These are phyloP conservation scores for Monosporascus sp. DNA, from an alignment of 2,329 filamentous ascomycete species.

Conservation along the genomic window DNA sequence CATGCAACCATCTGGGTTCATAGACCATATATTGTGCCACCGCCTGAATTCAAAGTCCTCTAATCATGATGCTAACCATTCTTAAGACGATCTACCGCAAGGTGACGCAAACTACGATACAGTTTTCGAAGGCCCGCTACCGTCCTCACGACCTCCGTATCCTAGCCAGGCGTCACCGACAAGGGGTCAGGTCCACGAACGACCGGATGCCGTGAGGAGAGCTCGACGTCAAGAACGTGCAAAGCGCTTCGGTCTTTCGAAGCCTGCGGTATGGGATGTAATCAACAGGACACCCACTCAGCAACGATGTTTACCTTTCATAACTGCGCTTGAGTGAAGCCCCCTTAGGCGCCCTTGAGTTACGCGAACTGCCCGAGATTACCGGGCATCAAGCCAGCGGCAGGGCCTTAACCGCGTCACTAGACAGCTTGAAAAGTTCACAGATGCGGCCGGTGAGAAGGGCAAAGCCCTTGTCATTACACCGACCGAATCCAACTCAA, in stretches of 20 bases:
- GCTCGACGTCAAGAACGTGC: conserved; percentile 13
- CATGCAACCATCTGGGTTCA: conserved; percentile 19
- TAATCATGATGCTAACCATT: not conserved
- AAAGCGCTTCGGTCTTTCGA: conserved; percentile 28
- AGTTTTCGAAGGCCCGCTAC: not conserved
- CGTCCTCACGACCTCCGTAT: not conserved
- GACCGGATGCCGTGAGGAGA: conserved; percentile 7
- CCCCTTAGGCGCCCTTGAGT: not conserved
- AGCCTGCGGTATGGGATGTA: conserved; percentile 38
- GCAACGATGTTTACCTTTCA: conserved; percentile 36
- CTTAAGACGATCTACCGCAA: conserved; percentile 6
- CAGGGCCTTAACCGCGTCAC: conserved; percentile 37
- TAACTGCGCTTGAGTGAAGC: conserved; percentile 19
- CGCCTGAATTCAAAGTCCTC: too few species aligned
- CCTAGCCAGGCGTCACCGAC: not conserved
- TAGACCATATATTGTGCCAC: conserved; percentile 20
- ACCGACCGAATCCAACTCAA: conserved; percentile 36
- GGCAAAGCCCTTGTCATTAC: conserved; percentile 35
- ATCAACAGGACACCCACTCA: conserved; percentile 41
- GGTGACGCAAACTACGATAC: not conserved
- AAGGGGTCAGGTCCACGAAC: conserved; percentile 4
- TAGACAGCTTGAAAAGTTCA: conserved; percentile 37
- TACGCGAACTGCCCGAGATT: conserved; percentile 6
- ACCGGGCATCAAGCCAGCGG: conserved; percentile 38
- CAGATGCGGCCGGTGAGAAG: conserved; percentile 31